Conservation (phyloP, 2,329 filamentous ascomycete species). For the Cercospora zeina region DNA sequence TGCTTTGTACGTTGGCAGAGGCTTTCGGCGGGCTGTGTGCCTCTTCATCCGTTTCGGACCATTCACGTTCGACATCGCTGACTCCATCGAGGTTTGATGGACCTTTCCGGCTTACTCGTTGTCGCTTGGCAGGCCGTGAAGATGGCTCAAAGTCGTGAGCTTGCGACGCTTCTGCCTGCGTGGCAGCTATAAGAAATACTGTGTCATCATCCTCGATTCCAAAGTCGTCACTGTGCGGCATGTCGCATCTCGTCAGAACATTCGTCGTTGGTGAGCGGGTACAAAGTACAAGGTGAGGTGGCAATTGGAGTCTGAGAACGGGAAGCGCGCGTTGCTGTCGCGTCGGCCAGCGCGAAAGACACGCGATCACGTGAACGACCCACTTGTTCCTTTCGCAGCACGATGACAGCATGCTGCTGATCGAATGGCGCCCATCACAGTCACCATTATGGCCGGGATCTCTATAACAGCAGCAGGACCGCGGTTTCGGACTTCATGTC, state of each 20-base stretch:
- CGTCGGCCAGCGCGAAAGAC: slow-evolving; percentile 10
- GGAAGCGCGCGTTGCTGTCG: slow-evolving; percentile 8
- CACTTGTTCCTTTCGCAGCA: background rate
- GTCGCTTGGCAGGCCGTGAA: slow-evolving; percentile 38
- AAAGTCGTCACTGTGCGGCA: slow-evolving; percentile 40
- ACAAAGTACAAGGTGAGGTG: slow-evolving; percentile 8
- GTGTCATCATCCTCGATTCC: slow-evolving; percentile 40
- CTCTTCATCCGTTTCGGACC: slow-evolving; percentile 29
- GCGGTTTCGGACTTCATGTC: slow-evolving; percentile 3
- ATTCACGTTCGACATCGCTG: slow-evolving; percentile 27
- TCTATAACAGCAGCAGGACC: background rate
- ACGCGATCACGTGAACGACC: slow-evolving; percentile 10
- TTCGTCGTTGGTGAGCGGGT: background rate
- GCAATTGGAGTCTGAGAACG: slow-evolving; percentile 5
- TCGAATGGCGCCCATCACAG: background rate
- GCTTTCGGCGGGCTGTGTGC: slow-evolving; percentile 25
- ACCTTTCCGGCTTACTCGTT: slow-evolving; percentile 28
- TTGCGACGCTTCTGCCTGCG: slow-evolving; percentile 37
- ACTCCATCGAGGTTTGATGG: slow-evolving; percentile 32
- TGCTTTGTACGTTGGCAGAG: slow-evolving; percentile 15
- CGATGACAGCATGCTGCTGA: slow-evolving; percentile 11
- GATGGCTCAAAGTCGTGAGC: slow-evolving; percentile 37
- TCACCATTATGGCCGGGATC: slow-evolving; percentile 2
- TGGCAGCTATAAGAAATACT: slow-evolving; percentile 37
- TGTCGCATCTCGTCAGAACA: slow-evolving; percentile 22